Conservation (phyloP, 768 basidiomycete genomes). For the Tylopilus rubrobrunneus region DNA sequence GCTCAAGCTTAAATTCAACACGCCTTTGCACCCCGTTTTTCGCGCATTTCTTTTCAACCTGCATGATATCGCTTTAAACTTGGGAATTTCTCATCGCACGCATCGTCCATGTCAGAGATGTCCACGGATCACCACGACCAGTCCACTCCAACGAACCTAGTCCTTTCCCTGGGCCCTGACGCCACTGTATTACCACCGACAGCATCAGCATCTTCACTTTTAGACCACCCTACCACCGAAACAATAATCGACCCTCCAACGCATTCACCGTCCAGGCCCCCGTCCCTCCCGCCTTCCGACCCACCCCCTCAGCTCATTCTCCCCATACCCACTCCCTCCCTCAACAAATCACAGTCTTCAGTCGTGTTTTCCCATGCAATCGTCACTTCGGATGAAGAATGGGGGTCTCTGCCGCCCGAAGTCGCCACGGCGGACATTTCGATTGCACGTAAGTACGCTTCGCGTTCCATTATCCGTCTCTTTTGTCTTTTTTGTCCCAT, state of each 20-base stretch:
- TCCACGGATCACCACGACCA: slow-evolving; percentile 22
- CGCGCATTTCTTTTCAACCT: background rate
- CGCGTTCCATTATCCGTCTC: slow-evolving; percentile 7
- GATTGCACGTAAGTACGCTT: slow-evolving; percentile 49
- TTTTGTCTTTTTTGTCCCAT: background rate
- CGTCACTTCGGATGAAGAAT: slow-evolving; percentile 31
- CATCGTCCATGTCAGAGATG: slow-evolving; percentile 22
- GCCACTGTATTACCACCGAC: slow-evolving; percentile 24
- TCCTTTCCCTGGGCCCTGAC: slow-evolving; percentile 14
- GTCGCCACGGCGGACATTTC: slow-evolving; percentile 53
- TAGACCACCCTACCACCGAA: slow-evolving; percentile 24
- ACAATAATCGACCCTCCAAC: slow-evolving; percentile 18
- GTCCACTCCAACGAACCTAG: slow-evolving; percentile 13
- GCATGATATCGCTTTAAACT: slow-evolving; percentile 21
- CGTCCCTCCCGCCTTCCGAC: slow-evolving; percentile 20
- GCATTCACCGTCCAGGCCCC: slow-evolving; percentile 15
- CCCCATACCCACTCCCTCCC: slow-evolving; percentile 38
- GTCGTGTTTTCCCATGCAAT: slow-evolving; percentile 45
- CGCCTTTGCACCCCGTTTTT: slow-evolving; percentile 1
- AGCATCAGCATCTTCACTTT: slow-evolving; percentile 13
- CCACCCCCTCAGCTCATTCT: slow-evolving; percentile 34
- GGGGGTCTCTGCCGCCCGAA: slow-evolving; percentile 46
- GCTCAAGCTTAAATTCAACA: slow-evolving; percentile 6
- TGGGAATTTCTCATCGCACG: slow-evolving; percentile 7
- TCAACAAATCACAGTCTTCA: slow-evolving; percentile 38